Evolutionary conservation across 495 filamentous ascomycete genomes (phyloP).

Genomic region (Aspergillus saccharolyticus): DNA sequence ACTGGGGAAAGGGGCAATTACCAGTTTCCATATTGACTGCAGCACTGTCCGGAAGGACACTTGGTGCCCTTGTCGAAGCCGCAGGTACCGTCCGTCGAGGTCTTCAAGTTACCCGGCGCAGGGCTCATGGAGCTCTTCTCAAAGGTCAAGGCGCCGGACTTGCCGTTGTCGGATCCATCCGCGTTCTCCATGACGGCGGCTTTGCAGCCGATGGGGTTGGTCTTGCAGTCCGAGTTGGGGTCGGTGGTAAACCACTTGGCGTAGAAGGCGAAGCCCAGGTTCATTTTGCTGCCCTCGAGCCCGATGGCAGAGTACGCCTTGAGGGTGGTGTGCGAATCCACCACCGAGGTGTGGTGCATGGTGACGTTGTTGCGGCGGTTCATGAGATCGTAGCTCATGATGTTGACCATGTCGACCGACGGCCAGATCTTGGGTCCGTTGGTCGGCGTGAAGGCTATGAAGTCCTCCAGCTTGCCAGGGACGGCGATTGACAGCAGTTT

Average conservation of each 20-base stretch:
- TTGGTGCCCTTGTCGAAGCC: slow-evolving; percentile 24
- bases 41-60: slow-evolving; percentile 33
- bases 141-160: slow-evolving; percentile 57
- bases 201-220: slow-evolving; percentile 55
- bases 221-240: slow-evolving; percentile 39
- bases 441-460: slow-evolving; percentile 66
- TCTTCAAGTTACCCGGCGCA: slow-evolving; percentile 40
- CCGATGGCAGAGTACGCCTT: slow-evolving; percentile 58
- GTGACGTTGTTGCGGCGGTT: slow-evolving; percentile 68
- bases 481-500: slow-evolving; percentile 67
- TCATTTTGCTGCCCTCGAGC: slow-evolving; percentile 51
- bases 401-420: slow-evolving; percentile 67
- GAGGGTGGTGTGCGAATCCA: slow-evolving; percentile 49
- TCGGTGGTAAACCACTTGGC: slow-evolving; percentile 66
- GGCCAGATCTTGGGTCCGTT: slow-evolving; percentile 58
- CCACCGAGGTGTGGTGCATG: slow-evolving; percentile 60
- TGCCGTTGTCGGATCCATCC: slow-evolving; percentile 60
- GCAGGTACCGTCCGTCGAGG: slow-evolving; percentile 40
- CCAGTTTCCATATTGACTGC: slow-evolving; percentile 37
- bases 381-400: slow-evolving; percentile 79
- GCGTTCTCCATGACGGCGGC: slow-evolving; percentile 58
- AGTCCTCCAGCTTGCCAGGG: slow-evolving; percentile 61
- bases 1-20: slow-evolving; percentile 9
- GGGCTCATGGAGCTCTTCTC: slow-evolving; percentile 41
- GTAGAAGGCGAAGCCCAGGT: slow-evolving; percentile 73